Evolutionary conservation across 2,329 filamentous ascomycete species (phyloP), one percentile per base, ranked within the genome.

Genomic region (Colletotrichum melonis): DNA sequence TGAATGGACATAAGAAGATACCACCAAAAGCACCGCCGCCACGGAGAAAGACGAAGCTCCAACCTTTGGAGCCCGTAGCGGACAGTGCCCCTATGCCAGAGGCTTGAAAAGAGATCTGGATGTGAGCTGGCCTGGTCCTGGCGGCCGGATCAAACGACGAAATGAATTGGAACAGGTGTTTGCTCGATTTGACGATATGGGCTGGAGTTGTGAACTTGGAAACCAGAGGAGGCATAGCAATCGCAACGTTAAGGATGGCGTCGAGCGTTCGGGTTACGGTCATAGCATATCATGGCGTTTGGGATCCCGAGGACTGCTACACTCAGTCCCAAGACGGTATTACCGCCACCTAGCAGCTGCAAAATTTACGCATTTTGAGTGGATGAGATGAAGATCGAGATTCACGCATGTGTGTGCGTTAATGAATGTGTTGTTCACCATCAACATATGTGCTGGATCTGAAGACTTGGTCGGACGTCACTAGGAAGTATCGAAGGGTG

Each of bases 1-100:
- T 77, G 38, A 81, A 81, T 54, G 80, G 79, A 19, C 68, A 67
- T n/a, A 87, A 86, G 76, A 86, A 83, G 75, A 79, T 82, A 22
- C 85, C 85, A 3, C 85, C 85, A 1, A 86, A 86, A 75, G 84
- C 85, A 64, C 85, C 85, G 19, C 85, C 85, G 9, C 87, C 87
- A 6, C 82, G 87, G 75, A 81, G 86, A 54, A 82, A 81, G 73
- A 86, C 86, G 46, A 83, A 83, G 76, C 79, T 84, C 75, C 85
- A 82, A 52, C 70, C 72, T n/a, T 26, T 62, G 28, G 72, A 74
- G 52, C 52, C 72, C 11, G 57, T 57, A 5, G 63, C 63, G 30
- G 68, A 68, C 14, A 52, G 54, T 32, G 32, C 30, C 54, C 24
- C 63, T 11, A 56, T 35, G 8, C 30, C 68, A 22, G 57, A 54